Conservation (phyloP, 2,329 filamentous ascomycete genomes). For the Paecilomyces variotii region DNA sequence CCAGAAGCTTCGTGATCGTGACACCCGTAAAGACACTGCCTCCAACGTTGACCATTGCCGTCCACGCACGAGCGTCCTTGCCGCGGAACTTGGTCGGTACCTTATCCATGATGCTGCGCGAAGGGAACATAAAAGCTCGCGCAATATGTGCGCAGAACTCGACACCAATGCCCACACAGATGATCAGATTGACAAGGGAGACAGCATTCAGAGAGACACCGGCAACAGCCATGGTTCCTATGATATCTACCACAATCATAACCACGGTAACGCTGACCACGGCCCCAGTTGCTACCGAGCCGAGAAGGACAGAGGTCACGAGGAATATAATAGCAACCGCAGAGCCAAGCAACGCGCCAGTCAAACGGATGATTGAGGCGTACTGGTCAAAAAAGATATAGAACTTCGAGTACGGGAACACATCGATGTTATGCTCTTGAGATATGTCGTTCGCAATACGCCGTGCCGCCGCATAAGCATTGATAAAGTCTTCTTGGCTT, state of each 20-base stretch:
- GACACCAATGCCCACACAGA: constrained; percentile 91
- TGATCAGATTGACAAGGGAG: constrained; percentile 90
- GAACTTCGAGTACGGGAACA: constrained; percentile 95
- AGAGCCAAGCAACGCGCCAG: constrained; percentile 69
- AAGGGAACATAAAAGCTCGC: constrained; percentile 90
- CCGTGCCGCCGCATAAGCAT: constrained; percentile 78
- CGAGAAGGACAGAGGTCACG: constrained; percentile 71
- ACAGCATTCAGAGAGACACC: constrained; percentile 90
- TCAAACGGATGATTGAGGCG: constrained; percentile 70
- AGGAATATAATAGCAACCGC: constrained; percentile 79
- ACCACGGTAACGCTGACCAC: constrained; percentile 79
- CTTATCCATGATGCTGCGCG: constrained; percentile 69
- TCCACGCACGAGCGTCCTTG: constrained; percentile 81
- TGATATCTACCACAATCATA: constrained; percentile 92
- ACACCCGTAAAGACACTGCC: constrained; percentile 94
- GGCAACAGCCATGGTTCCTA: constrained; percentile 86
- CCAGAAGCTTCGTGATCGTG: constrained; percentile 88
- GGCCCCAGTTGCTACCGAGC: constrained; percentile 70
- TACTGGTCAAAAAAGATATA: constrained; percentile 99
- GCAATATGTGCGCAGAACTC: constrained; percentile 98
- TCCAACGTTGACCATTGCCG: constrained; percentile 87
- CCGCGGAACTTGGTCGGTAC: constrained; percentile 71
- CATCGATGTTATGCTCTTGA: constrained; percentile 62
- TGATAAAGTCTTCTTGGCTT: constrained; percentile 87
- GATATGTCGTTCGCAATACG: constrained; percentile 75